Percentiles rank a stretch among this genome's conserved stretches.
These are phyloP conservation scores for Leccinellum rugosiceps DNA, from an alignment of 768 basidiomycete genomes.

Conservation along the genomic window DNA sequence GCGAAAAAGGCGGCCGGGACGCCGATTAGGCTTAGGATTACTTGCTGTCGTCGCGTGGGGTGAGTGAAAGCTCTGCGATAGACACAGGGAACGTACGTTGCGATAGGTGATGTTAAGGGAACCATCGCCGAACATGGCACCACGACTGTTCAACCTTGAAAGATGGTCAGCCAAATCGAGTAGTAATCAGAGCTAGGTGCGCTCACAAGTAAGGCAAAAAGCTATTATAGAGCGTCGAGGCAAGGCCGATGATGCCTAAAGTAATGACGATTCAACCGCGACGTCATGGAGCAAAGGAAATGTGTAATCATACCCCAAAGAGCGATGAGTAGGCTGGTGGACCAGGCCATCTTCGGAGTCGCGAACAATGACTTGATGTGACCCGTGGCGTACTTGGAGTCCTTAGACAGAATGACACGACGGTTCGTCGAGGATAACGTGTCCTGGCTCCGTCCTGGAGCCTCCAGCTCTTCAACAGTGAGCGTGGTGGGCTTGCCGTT, in stretches of 20 bases:
- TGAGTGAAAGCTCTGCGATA: background rate
- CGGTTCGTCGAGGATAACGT: conserved; percentile 12
- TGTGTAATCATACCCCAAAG: conserved; percentile 39
- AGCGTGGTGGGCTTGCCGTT: conserved; percentile 44
- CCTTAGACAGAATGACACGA: conserved; percentile 36
- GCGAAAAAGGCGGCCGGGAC: conserved; percentile 72
- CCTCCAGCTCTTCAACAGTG: conserved; percentile 42
- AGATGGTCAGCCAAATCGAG: background rate
- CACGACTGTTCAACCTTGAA: conserved; percentile 56
- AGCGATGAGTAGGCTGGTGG: conserved; percentile 55
- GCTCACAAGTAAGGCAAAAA: conserved; percentile 54
- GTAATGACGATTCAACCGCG: background rate
- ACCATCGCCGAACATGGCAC: conserved; percentile 66
- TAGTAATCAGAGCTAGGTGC: conserved; percentile 12
- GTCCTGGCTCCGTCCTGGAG: conserved; percentile 25
- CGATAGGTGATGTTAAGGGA: conserved; percentile 71
- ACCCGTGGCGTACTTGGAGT: conserved; percentile 35
- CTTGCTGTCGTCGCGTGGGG: conserved; percentile 44
- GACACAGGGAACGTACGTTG: conserved; percentile 41
- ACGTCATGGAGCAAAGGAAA: background rate
- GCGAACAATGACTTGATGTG: conserved; percentile 64
- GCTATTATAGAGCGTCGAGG: conserved; percentile 62
- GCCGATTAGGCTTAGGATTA: conserved; percentile 64
- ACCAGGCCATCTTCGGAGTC: conserved; percentile 62
- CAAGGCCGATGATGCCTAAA: conserved; percentile 75